Conservation (phyloP, 108 stramenopile species). For the Skeletonema tropicum region DNA sequence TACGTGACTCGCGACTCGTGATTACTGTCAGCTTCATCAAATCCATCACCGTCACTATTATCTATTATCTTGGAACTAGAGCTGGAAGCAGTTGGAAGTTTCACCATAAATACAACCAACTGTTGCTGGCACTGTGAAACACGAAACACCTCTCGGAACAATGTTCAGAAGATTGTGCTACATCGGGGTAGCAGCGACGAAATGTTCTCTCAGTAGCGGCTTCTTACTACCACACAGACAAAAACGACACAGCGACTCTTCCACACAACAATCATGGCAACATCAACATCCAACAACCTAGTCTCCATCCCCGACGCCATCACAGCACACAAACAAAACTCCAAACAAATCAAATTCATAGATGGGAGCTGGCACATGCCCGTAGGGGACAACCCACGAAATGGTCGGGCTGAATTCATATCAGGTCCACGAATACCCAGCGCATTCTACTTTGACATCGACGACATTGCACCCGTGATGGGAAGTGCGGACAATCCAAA, state of each 20-base stretch:
- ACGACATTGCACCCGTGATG: slow-evolving; percentile 57
- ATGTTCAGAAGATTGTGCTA: not conserved
- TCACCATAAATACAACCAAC: too few species aligned
- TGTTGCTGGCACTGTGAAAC: too few species aligned
- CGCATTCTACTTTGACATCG: slow-evolving; percentile 71
- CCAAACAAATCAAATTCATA: slow-evolving; percentile 15
- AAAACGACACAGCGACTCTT: not conserved
- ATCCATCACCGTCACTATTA: too few species aligned
- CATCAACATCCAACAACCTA: slow-evolving; percentile 5
- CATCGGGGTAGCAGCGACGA: not conserved
- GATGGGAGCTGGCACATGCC: slow-evolving; percentile 55
- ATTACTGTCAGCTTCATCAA: too few species aligned
- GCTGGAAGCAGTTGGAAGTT: too few species aligned
- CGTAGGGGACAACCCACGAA: slow-evolving; percentile 22
- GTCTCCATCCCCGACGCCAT: slow-evolving; percentile 30
- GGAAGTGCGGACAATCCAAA: slow-evolving; percentile 37
- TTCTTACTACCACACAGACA: not conserved
- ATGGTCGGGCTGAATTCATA: slow-evolving; percentile 26
- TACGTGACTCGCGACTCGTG: too few species aligned
- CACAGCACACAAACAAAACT: slow-evolving; percentile 17
- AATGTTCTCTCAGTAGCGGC: not conserved
- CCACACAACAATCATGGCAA: not conserved
- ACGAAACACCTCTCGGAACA: not conserved
- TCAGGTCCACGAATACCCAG: slow-evolving; percentile 70
- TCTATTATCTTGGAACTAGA: too few species aligned